These are phyloP conservation scores for Betula pendula DNA, from an alignment of 306 rosid genomes.

Conservation along the genomic window DNA sequence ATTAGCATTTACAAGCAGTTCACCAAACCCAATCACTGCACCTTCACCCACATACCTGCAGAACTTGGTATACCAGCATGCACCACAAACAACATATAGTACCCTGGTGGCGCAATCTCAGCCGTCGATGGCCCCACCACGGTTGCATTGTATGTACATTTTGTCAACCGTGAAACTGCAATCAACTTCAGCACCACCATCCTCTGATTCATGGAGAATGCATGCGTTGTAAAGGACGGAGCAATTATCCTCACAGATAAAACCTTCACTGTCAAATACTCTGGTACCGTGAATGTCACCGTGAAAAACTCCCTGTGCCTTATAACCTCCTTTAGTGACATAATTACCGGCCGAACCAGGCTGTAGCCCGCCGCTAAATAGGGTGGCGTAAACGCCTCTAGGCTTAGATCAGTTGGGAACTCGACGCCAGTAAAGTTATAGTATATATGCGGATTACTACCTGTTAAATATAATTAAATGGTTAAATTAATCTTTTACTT, in stretches of 20 bases:
- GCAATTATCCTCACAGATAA: conserved; percentile 59
- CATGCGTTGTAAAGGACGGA: conserved; percentile 74
- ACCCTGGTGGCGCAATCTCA: conserved; percentile 67
- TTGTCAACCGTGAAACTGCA: conserved; percentile 16
- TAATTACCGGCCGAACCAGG: conserved; percentile 38
- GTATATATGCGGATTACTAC: conserved; percentile 65
- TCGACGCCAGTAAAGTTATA: conserved; percentile 64
- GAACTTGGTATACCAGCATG: conserved; percentile 55
- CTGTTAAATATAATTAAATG: conserved; percentile 6
- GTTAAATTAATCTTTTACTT: no score
- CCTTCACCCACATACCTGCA: conserved; percentile 59
- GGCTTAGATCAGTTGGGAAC: conserved; percentile 69
- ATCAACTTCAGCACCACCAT: conserved; percentile 57
- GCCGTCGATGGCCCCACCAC: conserved; percentile 56
- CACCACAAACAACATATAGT: conserved; percentile 64
- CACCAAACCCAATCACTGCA: conserved; percentile 22
- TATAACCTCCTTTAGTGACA: conserved; percentile 20
- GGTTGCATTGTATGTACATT: conserved; percentile 30
- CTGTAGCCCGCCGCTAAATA: conserved; percentile 40
- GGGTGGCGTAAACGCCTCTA: conserved; percentile 74
- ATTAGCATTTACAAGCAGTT: no score
- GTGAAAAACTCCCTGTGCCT: conserved; percentile 34
- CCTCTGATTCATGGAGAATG: conserved; percentile 71
- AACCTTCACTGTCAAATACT: conserved; percentile 14
- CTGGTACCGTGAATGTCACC: conserved; percentile 37